Percentiles rank a stretch among this genome's conserved stretches.
These are phyloP conservation scores for Phoma sp. DNA, from an alignment of 2,329 filamentous ascomycete species.

Conservation along the genomic window DNA sequence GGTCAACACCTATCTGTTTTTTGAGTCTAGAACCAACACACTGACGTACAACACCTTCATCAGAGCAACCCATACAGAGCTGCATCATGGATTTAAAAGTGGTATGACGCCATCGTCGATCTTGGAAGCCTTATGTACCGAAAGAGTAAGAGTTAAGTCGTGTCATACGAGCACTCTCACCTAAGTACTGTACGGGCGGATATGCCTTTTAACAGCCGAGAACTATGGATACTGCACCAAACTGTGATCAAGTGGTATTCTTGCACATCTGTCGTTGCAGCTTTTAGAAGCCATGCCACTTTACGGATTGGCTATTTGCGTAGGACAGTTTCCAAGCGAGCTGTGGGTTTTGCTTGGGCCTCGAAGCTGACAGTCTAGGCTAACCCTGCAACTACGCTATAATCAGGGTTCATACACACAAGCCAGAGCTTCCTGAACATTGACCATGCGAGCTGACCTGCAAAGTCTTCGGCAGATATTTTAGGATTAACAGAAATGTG, in stretches of 20 bases:
- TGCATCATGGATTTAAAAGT: background rate
- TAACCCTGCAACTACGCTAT: background rate
- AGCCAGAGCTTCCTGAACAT: background rate
- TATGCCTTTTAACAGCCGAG: background rate
- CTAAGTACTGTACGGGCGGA: background rate
- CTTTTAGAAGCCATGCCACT: too few relatives aligned
- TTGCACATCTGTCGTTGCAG: background rate
- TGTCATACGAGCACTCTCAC: background rate
- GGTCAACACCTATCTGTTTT: constrained; percentile 1
- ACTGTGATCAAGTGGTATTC: background rate
- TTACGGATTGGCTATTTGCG: background rate
- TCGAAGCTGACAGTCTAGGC: background rate
- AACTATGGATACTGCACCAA: background rate
- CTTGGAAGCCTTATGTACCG: background rate
- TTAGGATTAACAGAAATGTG: background rate
- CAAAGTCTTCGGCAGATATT: too few relatives aligned
- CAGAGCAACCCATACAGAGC: background rate
- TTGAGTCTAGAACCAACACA: constrained; percentile 10
- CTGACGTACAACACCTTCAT: background rate
- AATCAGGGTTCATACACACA: background rate
- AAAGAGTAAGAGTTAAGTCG: background rate
- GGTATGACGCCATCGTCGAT: constrained; percentile 1
- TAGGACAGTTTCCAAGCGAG: background rate
- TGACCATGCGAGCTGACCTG: background rate
- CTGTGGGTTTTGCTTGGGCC: background rate